These are phyloP conservation scores for Penicillium sumatraense DNA, from an alignment of 2,329 filamentous ascomycete genomes.

Conservation along the genomic window DNA sequence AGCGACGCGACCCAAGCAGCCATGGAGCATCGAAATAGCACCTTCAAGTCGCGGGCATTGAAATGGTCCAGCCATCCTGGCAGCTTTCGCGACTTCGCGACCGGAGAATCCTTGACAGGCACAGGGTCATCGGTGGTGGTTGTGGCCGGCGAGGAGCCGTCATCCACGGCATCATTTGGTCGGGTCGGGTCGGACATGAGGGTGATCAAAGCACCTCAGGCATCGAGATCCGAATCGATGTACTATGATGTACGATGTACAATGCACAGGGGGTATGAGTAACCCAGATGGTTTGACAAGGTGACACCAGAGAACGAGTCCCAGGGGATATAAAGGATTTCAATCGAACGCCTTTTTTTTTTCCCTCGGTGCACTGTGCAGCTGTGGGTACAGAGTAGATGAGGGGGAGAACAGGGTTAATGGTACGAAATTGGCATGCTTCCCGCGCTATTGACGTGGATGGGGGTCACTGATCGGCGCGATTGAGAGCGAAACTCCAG, in stretches of 20 bases:
- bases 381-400: neutral
- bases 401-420: neutral
- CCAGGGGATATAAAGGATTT: neutral
- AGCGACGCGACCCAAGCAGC: conserved; percentile 53
- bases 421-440: neutral
- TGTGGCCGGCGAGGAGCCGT: conserved; percentile 7
- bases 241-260: neutral
- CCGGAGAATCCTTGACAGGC: conserved; percentile 7
- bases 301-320: too few species aligned
- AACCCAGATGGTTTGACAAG: too few species aligned
- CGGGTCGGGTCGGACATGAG: conserved; percentile 17
- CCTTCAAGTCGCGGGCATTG: conserved; percentile 53
- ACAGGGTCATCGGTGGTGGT: conserved; percentile 10
- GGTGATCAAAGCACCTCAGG: neutral
- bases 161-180: conserved; percentile 7
- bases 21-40: conserved; percentile 52
- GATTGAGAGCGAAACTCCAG: neutral
- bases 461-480: neutral
- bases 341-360: neutral
- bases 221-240: neutral
- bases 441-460: neutral
- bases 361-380: neutral
- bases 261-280: neutral
- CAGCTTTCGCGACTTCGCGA: conserved; percentile 21
- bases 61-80: conserved; percentile 48